Evolutionary conservation across 768 basidiomycete genomes (phyloP).

Genomic region (Lactarius sanguifluus): DNA sequence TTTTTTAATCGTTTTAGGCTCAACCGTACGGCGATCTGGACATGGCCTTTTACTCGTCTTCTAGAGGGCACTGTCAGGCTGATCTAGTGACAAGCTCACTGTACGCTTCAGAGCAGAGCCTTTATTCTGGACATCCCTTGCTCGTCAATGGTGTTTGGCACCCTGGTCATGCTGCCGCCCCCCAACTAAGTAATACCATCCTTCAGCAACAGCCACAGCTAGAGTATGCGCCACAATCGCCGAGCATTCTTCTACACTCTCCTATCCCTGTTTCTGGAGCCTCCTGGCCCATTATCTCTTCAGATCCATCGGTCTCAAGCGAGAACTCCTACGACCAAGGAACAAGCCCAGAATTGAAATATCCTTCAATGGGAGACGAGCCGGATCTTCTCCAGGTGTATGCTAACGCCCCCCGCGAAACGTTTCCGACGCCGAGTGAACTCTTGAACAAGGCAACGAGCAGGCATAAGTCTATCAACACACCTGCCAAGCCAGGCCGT

Average conservation of each 20-base stretch:
- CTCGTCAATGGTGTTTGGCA: constrained; percentile 19
- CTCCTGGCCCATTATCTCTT: constrained; percentile 21
- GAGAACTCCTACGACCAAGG: constrained; percentile 8
- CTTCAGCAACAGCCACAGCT: constrained; percentile 12
- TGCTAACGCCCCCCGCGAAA: constrained; percentile 32
- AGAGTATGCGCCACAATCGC: constrained; percentile 17
- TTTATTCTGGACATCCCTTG: constrained; percentile 17
- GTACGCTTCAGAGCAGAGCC: constrained; percentile 12
- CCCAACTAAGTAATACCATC: not conserved
- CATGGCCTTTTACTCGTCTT: constrained; percentile 15
- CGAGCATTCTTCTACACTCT: constrained; percentile 25
- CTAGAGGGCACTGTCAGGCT: constrained; percentile 13
- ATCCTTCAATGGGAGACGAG: not conserved
- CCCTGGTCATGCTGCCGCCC: constrained; percentile 10
- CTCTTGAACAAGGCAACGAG: constrained; percentile 47
- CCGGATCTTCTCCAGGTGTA: constrained; percentile 29
- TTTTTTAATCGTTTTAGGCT: constrained; percentile 11
- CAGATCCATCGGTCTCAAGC: constrained; percentile 13
- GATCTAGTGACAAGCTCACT: constrained; percentile 1
- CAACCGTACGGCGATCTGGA: constrained; percentile 20
- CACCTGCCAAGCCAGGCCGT: constrained; percentile 10
- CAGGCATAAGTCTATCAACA: constrained; percentile 19
- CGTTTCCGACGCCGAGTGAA: constrained; percentile 66
- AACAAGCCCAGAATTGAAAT: constrained; percentile 1
- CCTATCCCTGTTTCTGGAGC: constrained; percentile 27